Evolutionary conservation across 1,139 yeast species (phyloP).

Genomic region (Blastobotrys proliferans): DNA sequence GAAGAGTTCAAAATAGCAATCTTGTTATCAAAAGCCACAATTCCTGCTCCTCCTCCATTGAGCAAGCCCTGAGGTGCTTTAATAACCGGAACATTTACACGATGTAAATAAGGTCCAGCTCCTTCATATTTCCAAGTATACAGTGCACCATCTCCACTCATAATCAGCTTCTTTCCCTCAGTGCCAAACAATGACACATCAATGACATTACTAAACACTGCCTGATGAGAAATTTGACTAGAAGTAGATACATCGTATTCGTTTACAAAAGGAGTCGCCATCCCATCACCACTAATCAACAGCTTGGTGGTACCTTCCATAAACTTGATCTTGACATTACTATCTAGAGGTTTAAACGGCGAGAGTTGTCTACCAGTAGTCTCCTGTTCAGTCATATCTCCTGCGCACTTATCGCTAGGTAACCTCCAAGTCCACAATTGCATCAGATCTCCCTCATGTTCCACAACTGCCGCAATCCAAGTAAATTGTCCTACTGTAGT

Average conservation of each 20-base stretch:
- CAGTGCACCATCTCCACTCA: conserved; percentile 12
- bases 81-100: too few relatives aligned
- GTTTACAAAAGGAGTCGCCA: conserved; percentile 7
- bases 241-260: conserved; percentile 3
- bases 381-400: conserved; percentile 1
- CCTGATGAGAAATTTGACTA: conserved; percentile 7
- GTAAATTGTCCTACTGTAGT: conserved; percentile 9
- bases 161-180: not conserved
- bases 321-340: conserved; percentile 4
- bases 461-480: conserved; percentile 13
- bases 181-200: conserved; percentile 5
- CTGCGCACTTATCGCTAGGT: not conserved
- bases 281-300: conserved; percentile 5
- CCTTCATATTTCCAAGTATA: conserved; percentile 11
- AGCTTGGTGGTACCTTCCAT: conserved; percentile 9
- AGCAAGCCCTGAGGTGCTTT: conserved; percentile 4
- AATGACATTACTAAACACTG: conserved; percentile 8
- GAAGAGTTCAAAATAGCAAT: conserved; percentile 4
- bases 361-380: not conserved
- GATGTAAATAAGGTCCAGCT: conserved; percentile 6
- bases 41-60: conserved; percentile 5
- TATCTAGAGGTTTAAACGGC: not conserved
- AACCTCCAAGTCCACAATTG: conserved; percentile 11
- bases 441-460: conserved; percentile 2
- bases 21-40: conserved; percentile 12